phyloP scores from a whole-genome alignment of 2,329 filamentous ascomycete genomes.

The Waltergamsia citrina region DNA sequence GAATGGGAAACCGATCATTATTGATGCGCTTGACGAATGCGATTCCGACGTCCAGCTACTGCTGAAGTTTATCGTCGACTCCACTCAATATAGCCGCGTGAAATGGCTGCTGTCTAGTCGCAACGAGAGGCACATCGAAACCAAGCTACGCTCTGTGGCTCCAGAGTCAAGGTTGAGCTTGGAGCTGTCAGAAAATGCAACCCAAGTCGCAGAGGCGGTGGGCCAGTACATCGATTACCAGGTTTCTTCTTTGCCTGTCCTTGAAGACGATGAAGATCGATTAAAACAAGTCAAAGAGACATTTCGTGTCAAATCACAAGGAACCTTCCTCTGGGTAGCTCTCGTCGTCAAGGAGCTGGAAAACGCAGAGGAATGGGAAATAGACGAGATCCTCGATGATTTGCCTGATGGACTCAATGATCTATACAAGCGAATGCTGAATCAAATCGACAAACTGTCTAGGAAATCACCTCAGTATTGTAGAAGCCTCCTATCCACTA shows the following conservation, averaged over 20 bases:
- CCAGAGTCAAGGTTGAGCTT: conserved; percentile 17
- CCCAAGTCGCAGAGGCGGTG: conserved; percentile 21
- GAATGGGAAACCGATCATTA: conserved; percentile 19
- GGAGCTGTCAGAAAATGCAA: conserved; percentile 25
- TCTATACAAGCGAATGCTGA: conserved; percentile 26
- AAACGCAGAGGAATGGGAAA: conserved; percentile 3
- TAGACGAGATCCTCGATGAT: conserved; percentile 8
- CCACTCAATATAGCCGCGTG: conserved; percentile 5
- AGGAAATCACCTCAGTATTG: conserved; percentile 19
- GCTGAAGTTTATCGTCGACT: conserved; percentile 21
- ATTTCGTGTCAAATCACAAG: conserved; percentile 18
- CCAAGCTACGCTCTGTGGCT: conserved; percentile 11
- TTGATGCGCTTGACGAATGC: conserved; percentile 40
- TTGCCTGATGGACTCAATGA: conserved; percentile 19
- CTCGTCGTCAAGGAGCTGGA: conserved; percentile 7
- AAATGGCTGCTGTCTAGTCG: conserved; percentile 37
- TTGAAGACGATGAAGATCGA: conserved; percentile 2
- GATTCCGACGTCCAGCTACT: conserved; percentile 15
- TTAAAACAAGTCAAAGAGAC: conserved; percentile 3
- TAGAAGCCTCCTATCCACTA: conserved; percentile 18
- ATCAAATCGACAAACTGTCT: conserved; percentile 13
- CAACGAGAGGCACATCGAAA: conserved; percentile 25
- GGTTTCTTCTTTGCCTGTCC: conserved; percentile 12
- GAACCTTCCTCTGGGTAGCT: conserved; percentile 15
- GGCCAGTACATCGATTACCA: conserved; percentile 21